A percentile compares a stretch with the other conserved stretches of the same genome.
Conservation (phyloP, 2,329 filamentous ascomycete genomes). For the Colletotrichum theobromicola region DNA sequence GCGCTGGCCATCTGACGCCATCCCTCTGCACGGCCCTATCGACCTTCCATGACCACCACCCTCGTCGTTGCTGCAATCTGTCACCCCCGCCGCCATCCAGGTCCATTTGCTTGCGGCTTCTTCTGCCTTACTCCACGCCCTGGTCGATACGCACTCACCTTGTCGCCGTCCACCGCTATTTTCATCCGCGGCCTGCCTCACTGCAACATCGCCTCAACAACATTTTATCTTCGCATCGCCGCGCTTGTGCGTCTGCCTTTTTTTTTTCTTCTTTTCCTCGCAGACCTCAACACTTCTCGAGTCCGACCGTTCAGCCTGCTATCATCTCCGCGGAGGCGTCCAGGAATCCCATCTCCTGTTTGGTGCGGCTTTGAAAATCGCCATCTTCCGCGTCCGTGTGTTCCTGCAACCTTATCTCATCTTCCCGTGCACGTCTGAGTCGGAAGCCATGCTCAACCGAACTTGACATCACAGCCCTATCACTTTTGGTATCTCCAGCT, state of each 20-base stretch:
- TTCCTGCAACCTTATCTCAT: slow-evolving; percentile 3
- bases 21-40: slow-evolving; percentile 10
- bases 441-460: neutral
- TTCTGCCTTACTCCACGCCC: neutral
- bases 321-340: neutral
- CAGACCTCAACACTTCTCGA: neutral
- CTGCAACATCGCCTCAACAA: neutral
- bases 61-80: neutral
- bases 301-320: neutral
- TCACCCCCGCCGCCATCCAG: neutral
- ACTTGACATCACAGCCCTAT: neutral
- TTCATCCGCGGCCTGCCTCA: neutral
- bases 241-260: neutral
- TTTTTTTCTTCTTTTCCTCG: neutral
- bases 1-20: slow-evolving; percentile 13
- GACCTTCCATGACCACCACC: neutral
- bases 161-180: neutral
- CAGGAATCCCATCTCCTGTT: neutral
- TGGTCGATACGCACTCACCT: neutral
- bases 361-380: neutral
- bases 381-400: neutral
- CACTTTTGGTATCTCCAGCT: neutral
- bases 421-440: neutral
- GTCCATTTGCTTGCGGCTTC: neutral
- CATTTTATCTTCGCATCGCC: neutral